Evolutionary conservation across 2,329 filamentous ascomycete genomes (phyloP).

Genomic region (Trichoderma sp.): DNA sequence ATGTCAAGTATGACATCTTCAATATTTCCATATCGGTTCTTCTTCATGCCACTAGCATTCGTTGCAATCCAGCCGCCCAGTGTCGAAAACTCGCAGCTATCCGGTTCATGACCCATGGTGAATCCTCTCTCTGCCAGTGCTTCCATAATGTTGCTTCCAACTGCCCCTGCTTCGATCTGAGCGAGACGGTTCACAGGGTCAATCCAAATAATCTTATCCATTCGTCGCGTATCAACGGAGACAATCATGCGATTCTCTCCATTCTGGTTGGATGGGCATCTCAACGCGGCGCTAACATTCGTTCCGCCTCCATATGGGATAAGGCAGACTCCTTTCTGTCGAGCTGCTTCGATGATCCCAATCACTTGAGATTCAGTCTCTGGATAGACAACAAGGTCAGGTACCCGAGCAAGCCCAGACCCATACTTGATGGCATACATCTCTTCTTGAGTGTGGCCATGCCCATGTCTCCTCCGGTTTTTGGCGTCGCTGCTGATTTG

Average conservation of each 20-base stretch:
- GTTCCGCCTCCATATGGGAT: slow-evolving; percentile 2
- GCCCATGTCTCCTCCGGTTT: neutral
- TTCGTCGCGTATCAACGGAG: neutral
- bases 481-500: neutral
- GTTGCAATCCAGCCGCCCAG: slow-evolving; percentile 11
- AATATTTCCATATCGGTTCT: slow-evolving; percentile 9
- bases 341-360: neutral
- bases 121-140: slow-evolving; percentile 1
- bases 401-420: neutral
- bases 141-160: slow-evolving; percentile 2
- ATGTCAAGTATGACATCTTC: slow-evolving; percentile 9
- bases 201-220: slow-evolving; percentile 3
- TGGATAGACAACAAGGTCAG: neutral
- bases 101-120: slow-evolving; percentile 4
- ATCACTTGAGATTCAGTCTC: neutral
- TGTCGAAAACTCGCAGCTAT: slow-evolving; percentile 12
- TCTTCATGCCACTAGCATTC: slow-evolving; percentile 13
- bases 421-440: slow-evolving; percentile 7
- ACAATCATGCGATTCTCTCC: neutral
- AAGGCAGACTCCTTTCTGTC: neutral
- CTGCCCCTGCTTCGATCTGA: neutral
- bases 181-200: slow-evolving; percentile 1
- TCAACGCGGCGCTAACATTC: neutral
- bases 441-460: slow-evolving; percentile 1
- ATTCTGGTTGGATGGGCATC: neutral